Evolutionary conservation across 805 yeast species (phyloP).

Genomic region (Saturnispora besseyi): DNA sequence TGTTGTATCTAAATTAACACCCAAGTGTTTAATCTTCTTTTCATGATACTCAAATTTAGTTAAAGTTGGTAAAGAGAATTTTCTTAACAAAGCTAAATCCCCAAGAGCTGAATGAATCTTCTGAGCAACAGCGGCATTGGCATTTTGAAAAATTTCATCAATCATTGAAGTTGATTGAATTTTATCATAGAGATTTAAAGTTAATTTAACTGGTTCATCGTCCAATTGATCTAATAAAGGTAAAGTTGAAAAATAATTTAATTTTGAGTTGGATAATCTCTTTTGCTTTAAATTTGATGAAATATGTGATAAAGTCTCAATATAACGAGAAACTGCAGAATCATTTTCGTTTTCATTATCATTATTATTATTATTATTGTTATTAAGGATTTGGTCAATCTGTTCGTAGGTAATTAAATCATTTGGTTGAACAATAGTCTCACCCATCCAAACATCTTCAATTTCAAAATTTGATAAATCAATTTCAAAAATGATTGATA

Average conservation of each 20-base stretch:
- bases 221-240: conserved; percentile 73
- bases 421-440: conserved; percentile 58
- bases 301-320: conserved; percentile 53
- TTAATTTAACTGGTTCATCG: conserved; percentile 69
- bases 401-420: conserved; percentile 44
- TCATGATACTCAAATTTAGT: conserved; percentile 74
- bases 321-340: conserved; percentile 52
- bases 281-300: conserved; percentile 64
- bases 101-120: conserved; percentile 68
- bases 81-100: conserved; percentile 72
- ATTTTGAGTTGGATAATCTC: conserved; percentile 42
- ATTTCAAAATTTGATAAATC: conserved; percentile 65
- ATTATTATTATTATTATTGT: conserved; percentile 7
- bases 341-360: conserved; percentile 28
- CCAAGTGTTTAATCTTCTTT: conserved; percentile 56
- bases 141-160: conserved; percentile 71
- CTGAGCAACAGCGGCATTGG: conserved; percentile 80
- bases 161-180: conserved; percentile 48
- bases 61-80: conserved; percentile 77
- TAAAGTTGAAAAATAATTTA: conserved; percentile 43
- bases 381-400: conserved; percentile 42
- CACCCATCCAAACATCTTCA: conserved; percentile 69
- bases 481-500: conserved; percentile 74
- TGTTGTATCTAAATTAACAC: conserved; percentile 63
- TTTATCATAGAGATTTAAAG: conserved; percentile 63